Base-by-base conservation (phyloP, 192 early-diverging fungal species). In the Linderina pennispora region DNA sequence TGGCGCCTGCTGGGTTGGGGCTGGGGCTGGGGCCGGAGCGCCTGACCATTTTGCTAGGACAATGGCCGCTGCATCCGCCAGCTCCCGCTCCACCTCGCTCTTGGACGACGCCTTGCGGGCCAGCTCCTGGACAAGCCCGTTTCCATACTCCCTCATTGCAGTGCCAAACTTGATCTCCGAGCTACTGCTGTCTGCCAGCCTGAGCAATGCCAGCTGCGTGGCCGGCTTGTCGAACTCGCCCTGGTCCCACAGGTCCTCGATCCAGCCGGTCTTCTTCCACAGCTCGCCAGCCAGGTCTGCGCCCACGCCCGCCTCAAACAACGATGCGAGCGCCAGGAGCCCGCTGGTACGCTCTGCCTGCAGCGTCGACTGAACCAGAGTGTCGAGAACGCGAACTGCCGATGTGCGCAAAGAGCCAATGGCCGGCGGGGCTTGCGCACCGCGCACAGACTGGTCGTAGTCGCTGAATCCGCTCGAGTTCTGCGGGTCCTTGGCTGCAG, bases 241-340 rank as follows among this genome's bases (percentile, higher is more conserved):
- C 35, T 76, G 75, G 46, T 93, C 91, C 75, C 89, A 77, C 23
- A 92, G 74, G 17, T 88, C 85, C 21, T 77, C 84, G 10, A 90
- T 50, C 4, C 89, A 58, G 0, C 83, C 85, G 19, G 74, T 62
- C 15, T 76, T 73, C 22, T 53, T 50, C 43, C 92, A 74, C 18
- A 93, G 74, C 2, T 56, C 53, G 0, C 66, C 63, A 8, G 78
- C 78, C n/a, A 82, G 16, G 3, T 58, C 55, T 13, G 59, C 51
- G 11, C 79, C 53, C 17, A 78, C 56, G 19, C 73, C 75, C 1
- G 83, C 77, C 43, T 90, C 85, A 39, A 91, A 86, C 18, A 91
- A 34, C 2, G 82, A 57, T 1, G 71, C 74, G 7, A 90, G 47
- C 0, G 89, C 79, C 20, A 36, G 28, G 13, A 69, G 24, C 1